Evolutionary conservation across 2,329 filamentous ascomycete genomes (phyloP), one percentile per base, ranked within the genome.

Genomic region (Scopulariopsis brevicaulis): DNA sequence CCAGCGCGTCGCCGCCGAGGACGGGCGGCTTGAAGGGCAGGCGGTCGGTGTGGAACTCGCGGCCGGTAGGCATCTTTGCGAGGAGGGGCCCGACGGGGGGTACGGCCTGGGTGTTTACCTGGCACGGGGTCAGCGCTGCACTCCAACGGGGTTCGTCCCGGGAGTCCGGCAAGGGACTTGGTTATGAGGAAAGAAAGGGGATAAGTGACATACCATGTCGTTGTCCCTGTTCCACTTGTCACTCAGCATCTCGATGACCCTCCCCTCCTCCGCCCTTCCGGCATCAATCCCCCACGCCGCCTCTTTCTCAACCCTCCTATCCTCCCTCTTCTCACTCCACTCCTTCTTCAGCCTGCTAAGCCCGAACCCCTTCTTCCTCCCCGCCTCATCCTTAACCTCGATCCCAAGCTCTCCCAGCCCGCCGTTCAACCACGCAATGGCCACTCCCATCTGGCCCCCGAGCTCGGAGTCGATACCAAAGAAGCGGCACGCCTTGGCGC

Each of bases 181-280:
- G 53, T 11, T 20, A 12, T 15, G 34, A 32, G 43, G 18, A 15
- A 25, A 24, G 14, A 51, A 14, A 51, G n/a, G 15, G 32, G 15
- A 43, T 22, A 50, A 15, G 58, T 12, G 48, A 62, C 83, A 74
- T 73, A 95, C 89, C 20, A 89, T 96, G 70, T 96, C 90, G 67
- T 99, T 99, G 71, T 91, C 84, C 73, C 91, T 94, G 61, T 83
- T 84, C 93, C 94, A 96, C 69, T 96, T 96, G 43, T 78, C 80
- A 64, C 95, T 83, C 37, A 99, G 74, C 84, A 94, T 90, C 65
- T 94, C 89, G 56, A 96, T 78, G 2, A 97, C 87, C 58, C 91
- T 80, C 1, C 80, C 84, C 72, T 99, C 94, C 69, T 97, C 94
- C 20, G 90, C 73, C 64, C 82, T 86, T 1, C 94, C 93, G 0